Evolutionary conservation across 371 early-diverging fungal species (phyloP), one percentile per base, ranked within the genome.

Genomic region (Lichtheimia corymbifera): DNA sequence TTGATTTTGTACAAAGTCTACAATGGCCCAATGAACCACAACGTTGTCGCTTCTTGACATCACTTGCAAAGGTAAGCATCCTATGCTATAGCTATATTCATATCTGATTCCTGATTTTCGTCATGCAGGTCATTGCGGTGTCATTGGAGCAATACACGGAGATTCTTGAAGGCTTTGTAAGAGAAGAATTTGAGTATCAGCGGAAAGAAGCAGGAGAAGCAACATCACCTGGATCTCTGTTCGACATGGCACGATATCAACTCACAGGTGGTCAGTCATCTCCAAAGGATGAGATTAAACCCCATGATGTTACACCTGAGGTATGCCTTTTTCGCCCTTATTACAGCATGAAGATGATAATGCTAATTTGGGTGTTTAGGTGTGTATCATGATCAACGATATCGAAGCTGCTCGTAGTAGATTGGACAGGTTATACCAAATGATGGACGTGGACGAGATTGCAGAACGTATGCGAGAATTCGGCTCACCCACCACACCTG

Each of bases 1-100:
- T 89, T 15, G 85, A 87, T 7, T 88, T 86, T 69, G 72, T 89
- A 14, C 83, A 85, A 53, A 80, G 78, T n/a, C 58, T 93, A 40
- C 79, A 86, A 56, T 93, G 93, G 93, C 93, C 93, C 0, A 83
- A 91, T 50, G 76, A 84, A 47, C 74, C 84, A 30, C 86, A 86
- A 57, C 73, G 83, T 54, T 91, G 89, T 17, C 77, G 82, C 5
- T 91, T 91, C 60, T 73, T 91, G 64, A 84, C 89, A 2, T 84
- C 77, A 20, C 79, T 93, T 42, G 87, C 88, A 58, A 89, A 88
- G 71, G 81, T 83, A 22, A 63, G 50, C 69, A 68, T 47, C 47
- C 5, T 7, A n/a, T 7, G 12, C 18, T 72, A 75, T 76, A 53
- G 62, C 70, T 20, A 69, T 70, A 70, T 80, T 79, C 17, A 67